A percentile compares a stretch with the other conserved stretches of the same genome.
These are phyloP conservation scores for Laetiporus sulphureus DNA, from an alignment of 1,284 basidiomycete genomes.

Conservation along the genomic window DNA sequence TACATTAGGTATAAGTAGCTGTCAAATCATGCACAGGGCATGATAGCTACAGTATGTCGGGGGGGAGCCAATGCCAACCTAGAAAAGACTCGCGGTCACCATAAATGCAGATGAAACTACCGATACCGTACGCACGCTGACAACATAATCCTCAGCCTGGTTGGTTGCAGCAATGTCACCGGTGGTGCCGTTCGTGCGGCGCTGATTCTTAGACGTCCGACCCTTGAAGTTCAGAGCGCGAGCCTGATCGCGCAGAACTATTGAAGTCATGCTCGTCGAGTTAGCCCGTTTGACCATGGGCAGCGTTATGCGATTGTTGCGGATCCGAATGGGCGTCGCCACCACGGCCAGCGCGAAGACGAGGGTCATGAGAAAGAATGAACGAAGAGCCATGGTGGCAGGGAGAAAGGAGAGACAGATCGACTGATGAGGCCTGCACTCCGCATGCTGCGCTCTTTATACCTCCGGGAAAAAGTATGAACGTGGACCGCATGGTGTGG, in stretches of 20 bases:
- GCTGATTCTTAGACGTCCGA: slow-evolving; percentile 13
- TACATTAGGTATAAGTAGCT: background rate
- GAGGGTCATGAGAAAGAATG: slow-evolving; percentile 14
- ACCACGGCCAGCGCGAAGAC: slow-evolving; percentile 16
- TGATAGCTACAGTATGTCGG: too few species aligned
- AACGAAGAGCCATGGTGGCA: slow-evolving; percentile 8
- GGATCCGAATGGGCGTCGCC: slow-evolving; percentile 20
- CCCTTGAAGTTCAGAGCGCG: slow-evolving; percentile 16
- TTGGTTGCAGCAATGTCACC: slow-evolving; percentile 35
- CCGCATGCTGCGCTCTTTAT: too few species aligned
- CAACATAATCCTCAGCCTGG: slow-evolving; percentile 25
- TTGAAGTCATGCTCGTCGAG: slow-evolving; percentile 16
- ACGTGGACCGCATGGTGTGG: too few species aligned
- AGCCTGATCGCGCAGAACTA: slow-evolving; percentile 21
- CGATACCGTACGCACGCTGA: slow-evolving; percentile 28
- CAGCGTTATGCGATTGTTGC: slow-evolving; percentile 18
- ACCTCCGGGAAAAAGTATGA: too few species aligned
- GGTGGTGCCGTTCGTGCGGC: slow-evolving; percentile 9
- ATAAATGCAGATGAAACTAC: slow-evolving; percentile 29
- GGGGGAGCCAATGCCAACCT: background rate
- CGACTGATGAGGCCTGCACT: too few species aligned
- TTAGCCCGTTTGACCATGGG: slow-evolving; percentile 24
- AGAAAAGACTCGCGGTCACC: slow-evolving; percentile 11
- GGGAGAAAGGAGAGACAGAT: too few species aligned
- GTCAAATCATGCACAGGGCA: too few species aligned